phyloP scores from a whole-genome alignment of 805 yeast species.

The Scheffersomyces stipitis region DNA sequence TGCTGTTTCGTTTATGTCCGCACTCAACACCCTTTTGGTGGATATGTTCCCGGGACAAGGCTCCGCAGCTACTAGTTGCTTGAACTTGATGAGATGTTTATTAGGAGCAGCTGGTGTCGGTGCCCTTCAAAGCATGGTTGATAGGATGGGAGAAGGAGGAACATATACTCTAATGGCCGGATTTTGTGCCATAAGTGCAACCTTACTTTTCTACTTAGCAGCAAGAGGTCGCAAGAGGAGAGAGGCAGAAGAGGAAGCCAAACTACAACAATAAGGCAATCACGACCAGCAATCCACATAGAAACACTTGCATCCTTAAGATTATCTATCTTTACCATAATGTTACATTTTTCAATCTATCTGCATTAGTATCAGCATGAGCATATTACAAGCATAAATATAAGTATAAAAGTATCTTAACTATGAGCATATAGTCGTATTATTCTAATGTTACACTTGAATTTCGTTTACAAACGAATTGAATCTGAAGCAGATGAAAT shows the following conservation, averaged over 20 bases:
- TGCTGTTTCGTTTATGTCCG: conserved; percentile 57
- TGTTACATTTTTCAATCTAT: too few species aligned
- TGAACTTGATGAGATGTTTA: conserved; percentile 73
- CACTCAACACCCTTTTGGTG: conserved; percentile 66
- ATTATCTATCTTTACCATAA: too few species aligned
- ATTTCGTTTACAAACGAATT: too few species aligned
- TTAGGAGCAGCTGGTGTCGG: conserved; percentile 71
- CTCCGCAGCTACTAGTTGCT: conserved; percentile 72
- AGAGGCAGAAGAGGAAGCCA: not conserved
- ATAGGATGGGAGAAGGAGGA: conserved; percentile 66
- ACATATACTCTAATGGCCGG: conserved; percentile 72
- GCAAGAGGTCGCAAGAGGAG: not conserved
- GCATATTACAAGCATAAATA: too few species aligned
- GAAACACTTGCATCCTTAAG: too few species aligned
- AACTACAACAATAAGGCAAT: too few species aligned
- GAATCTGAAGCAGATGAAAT: too few species aligned
- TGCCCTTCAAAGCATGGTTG: conserved; percentile 60
- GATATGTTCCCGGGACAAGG: conserved; percentile 71
- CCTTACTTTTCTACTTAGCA: conserved; percentile 7
- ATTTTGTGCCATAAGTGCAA: conserved; percentile 24
- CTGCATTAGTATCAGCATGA: too few species aligned
- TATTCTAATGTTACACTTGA: too few species aligned
- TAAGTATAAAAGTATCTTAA: too few species aligned
- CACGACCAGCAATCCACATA: too few species aligned
- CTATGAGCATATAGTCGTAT: too few species aligned